Evolutionary conservation across 345 rosid genomes (phyloP).

Genomic region (Heritiera fomes): DNA sequence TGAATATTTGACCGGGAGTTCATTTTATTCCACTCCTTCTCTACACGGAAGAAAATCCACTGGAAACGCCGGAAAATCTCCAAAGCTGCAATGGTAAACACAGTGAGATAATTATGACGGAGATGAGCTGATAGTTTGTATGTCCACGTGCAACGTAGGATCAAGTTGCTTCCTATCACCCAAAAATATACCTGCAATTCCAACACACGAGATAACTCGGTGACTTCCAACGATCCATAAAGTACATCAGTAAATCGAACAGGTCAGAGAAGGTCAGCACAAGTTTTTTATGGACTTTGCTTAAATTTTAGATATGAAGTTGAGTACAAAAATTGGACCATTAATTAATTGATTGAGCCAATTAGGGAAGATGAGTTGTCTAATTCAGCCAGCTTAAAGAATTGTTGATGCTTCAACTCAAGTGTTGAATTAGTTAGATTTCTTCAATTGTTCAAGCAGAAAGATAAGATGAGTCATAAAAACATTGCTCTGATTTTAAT

Average conservation of each 20-base stretch:
- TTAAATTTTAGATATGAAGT: not conserved
- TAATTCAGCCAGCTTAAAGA: not conserved
- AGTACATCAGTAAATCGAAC: not conserved
- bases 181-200: constrained; percentile 74
- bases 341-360: not conserved
- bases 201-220: not conserved
- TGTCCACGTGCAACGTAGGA: constrained; percentile 94
- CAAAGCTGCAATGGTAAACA: constrained; percentile 71
- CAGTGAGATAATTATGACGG: constrained; percentile 82
- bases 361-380: not conserved
- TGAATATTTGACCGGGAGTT: constrained; percentile 55
- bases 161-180: constrained; percentile 90
- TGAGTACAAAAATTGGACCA: not conserved
- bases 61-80: constrained; percentile 90
- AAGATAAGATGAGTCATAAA: not conserved
- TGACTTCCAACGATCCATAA: not conserved
- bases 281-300: not conserved
- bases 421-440: not conserved
- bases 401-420: not conserved
- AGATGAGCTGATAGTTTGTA: constrained; percentile 96
- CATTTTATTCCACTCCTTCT: constrained; percentile 86
- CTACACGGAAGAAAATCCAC: constrained; percentile 94
- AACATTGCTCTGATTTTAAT: not conserved
- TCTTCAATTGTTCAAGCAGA: not conserved
- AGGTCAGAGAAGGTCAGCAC: not conserved